Evolutionary conservation across 768 basidiomycete species (phyloP).

Genomic region (Lactarius pseudohatsudake): DNA sequence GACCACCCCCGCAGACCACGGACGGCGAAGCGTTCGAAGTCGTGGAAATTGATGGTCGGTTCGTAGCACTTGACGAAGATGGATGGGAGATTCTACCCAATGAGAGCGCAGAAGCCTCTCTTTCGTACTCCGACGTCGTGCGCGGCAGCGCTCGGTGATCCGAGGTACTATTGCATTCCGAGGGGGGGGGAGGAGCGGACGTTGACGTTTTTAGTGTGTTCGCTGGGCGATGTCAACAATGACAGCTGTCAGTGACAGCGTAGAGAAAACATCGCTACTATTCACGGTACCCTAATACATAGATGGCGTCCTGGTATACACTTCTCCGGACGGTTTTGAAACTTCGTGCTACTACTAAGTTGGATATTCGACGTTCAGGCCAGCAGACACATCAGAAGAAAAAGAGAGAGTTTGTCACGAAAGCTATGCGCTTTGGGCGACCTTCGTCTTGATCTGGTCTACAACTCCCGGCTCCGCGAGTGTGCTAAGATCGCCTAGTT

Average conservation of each 20-base stretch:
- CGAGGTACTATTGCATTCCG: neutral
- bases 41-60: constrained; percentile 21
- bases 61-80: constrained; percentile 25
- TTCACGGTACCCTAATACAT: constrained; percentile 26
- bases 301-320: constrained; percentile 15
- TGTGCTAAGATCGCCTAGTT: constrained; percentile 93
- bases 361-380: neutral
- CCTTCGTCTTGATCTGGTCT: constrained; percentile 80
- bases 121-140: constrained; percentile 24
- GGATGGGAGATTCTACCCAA: constrained; percentile 25
- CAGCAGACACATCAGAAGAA: neutral
- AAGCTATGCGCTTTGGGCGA: constrained; percentile 40
- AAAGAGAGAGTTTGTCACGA: neutral
- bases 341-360: neutral
- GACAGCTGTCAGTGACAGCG: constrained; percentile 5
- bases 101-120: constrained; percentile 4
- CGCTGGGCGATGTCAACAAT: constrained; percentile 24
- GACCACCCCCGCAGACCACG: neutral
- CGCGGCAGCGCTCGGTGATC: constrained; percentile 12
- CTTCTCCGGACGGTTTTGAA: neutral
- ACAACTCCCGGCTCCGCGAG: constrained; percentile 87
- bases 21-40: constrained; percentile 24
- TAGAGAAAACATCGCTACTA: constrained; percentile 23
- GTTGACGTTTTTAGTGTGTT: constrained; percentile 3
- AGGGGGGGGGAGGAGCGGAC: neutral